Conservation (phyloP, 257 asterid species). For the Striga asiatica region DNA sequence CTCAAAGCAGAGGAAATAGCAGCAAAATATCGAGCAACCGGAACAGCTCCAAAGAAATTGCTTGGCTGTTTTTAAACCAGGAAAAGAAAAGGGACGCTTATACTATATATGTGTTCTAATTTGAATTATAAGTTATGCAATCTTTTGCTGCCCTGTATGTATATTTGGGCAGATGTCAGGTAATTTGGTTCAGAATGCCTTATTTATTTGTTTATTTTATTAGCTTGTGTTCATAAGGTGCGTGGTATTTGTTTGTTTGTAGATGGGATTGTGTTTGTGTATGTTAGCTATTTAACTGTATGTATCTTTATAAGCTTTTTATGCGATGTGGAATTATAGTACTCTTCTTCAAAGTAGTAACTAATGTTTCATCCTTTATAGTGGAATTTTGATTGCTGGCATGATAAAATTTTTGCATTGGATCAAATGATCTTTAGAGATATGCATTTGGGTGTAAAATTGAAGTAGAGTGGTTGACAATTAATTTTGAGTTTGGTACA, state of each 20-base stretch:
- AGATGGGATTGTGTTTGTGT: constrained; percentile 3
- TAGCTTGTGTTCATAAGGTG: constrained; percentile 22
- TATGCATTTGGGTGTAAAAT: too few relatives aligned
- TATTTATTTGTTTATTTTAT: constrained; percentile 2
- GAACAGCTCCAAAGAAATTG: constrained; percentile 73
- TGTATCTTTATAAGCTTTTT: constrained; percentile 10
- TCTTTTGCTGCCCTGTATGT: constrained; percentile 12
- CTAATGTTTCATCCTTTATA: neutral
- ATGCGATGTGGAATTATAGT: neutral
- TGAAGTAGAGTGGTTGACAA: too few relatives aligned
- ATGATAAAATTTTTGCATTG: too few relatives aligned
- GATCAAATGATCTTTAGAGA: too few relatives aligned
- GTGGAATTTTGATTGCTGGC: too few relatives aligned
- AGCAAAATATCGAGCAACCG: constrained; percentile 83
- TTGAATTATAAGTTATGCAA: constrained; percentile 16
- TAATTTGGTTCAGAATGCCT: constrained; percentile 19
- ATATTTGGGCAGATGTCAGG: too few relatives aligned
- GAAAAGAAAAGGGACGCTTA: neutral
- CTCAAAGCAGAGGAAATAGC: constrained; percentile 82
- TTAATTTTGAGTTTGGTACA: too few relatives aligned
- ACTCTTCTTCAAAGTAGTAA: neutral
- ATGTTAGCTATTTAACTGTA: neutral
- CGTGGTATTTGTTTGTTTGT: constrained; percentile 22
- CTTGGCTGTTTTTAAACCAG: constrained; percentile 55
- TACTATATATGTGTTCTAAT: constrained; percentile 8